Base-by-base conservation (phyloP, 78 protist species). In the Dictyostelium firmibasis region DNA sequence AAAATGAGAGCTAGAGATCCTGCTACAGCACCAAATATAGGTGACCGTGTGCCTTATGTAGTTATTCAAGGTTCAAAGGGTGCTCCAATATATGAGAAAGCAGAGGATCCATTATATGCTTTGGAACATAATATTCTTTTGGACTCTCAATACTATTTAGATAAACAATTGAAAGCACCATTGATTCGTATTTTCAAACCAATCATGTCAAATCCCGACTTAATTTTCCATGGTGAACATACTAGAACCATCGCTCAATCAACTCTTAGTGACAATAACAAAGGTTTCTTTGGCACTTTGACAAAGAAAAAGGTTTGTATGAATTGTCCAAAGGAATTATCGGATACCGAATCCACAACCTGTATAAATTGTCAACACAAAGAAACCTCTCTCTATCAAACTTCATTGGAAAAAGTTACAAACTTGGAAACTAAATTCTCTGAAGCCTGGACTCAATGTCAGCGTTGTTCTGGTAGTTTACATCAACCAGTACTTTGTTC, bases 31-130 rank as follows among this genome's bases (percentile, higher is more conserved):
- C 99, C 99, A 13, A 41, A 47, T 23, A 76, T 99, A 38, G 99
- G 99, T 33, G 99, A 99, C 89, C 99, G 99, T 53, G 99, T 99
- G 27, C 99, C 99, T 14, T 99, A 99, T 86, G 99, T 99, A 9
- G 96, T 99, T 44, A 93, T 98, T 83, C 97, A 96, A 74, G 99
- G 95, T 10, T 79, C 83, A 13, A 96, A 94, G 87, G 95, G 92
- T 57, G 99, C 99, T 23, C 97, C 97, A 23, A 98, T 98, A 14
- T 98, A 78, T 57, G 99, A 99, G 62, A 98, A 97, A 84, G 95
- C 99, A 0, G 99, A 99, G 86, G 99, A 99, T 92, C 99, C 99
- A 36, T 91, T 99, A 18, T 99, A 95, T 72, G 99, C 97, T 18
- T 93, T 99, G 62, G 99, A 99, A 79, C 95, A 99, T 86, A 98